Conservation (phyloP, 176 grass and related monocot species). For the Pontederia crassipes region DNA sequence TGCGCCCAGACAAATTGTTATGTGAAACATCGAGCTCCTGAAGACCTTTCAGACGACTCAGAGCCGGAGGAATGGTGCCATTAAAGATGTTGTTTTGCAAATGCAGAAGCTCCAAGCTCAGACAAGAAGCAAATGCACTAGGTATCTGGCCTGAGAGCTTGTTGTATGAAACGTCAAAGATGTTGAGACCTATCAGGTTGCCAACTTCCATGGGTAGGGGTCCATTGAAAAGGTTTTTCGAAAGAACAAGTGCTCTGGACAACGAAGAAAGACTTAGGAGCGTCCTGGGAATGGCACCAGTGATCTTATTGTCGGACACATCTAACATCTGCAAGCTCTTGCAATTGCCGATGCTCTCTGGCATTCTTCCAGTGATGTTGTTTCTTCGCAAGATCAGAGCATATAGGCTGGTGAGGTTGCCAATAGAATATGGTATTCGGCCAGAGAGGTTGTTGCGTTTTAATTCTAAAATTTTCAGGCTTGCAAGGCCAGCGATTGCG, state of each 20-base stretch:
- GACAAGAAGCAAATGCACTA: slow-evolving; percentile 15
- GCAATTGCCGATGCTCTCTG: slow-evolving; percentile 13
- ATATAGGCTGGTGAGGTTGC: slow-evolving; percentile 22
- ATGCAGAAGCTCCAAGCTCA: slow-evolving; percentile 15
- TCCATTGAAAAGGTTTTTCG: slow-evolving; percentile 19
- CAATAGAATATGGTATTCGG: slow-evolving; percentile 20
- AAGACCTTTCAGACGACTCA: slow-evolving; percentile 10
- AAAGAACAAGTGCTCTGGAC: slow-evolving; percentile 11
- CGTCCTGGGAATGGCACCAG: slow-evolving; percentile 23
- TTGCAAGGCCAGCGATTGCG: slow-evolving; percentile 18
- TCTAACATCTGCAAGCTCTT: slow-evolving; percentile 4
- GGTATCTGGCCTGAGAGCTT: slow-evolving; percentile 22
- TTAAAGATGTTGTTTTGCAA: slow-evolving; percentile 21
- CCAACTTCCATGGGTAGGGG: slow-evolving; percentile 21
- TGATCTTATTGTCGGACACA: slow-evolving; percentile 23
- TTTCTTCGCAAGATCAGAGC: slow-evolving; percentile 18
- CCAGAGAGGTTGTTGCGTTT: slow-evolving; percentile 25
- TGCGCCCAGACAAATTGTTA: slow-evolving; percentile 35
- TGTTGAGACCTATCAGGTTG: background rate
- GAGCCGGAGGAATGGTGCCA: slow-evolving; percentile 22
- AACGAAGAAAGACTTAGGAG: slow-evolving; percentile 15
- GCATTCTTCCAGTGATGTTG: slow-evolving; percentile 15
- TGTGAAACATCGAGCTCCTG: slow-evolving; percentile 15
- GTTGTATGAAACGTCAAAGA: slow-evolving; percentile 18
- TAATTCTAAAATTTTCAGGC: slow-evolving; percentile 10